phyloP scores from a whole-genome alignment of 768 basidiomycete genomes.

The Boletus pseudopeckii region DNA sequence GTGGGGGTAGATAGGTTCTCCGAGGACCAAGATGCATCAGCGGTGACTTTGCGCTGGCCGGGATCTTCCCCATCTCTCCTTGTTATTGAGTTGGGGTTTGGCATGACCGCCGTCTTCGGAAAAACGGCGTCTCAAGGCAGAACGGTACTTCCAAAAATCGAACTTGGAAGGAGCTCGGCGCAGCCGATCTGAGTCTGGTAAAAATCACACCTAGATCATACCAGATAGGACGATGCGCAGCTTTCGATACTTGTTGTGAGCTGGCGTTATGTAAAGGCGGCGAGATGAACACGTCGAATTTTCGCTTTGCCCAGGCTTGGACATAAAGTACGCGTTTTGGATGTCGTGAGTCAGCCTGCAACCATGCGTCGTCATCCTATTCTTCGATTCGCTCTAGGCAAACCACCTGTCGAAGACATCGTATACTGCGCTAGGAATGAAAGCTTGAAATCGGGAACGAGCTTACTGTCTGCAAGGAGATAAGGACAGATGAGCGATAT shows the following conservation, averaged over 20 bases:
- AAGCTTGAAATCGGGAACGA: constrained; percentile 6
- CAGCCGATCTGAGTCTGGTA: constrained; percentile 10
- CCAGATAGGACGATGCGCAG: not conserved
- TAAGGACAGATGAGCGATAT: not conserved
- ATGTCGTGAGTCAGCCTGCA: not conserved
- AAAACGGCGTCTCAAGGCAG: not conserved
- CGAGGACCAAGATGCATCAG: constrained; percentile 13
- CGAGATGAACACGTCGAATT: not conserved
- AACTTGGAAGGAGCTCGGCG: constrained; percentile 7
- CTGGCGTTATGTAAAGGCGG: not conserved
- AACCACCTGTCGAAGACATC: constrained; percentile 9
- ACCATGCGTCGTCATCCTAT: not conserved
- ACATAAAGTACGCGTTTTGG: not conserved
- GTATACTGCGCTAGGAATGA: constrained; percentile 1
- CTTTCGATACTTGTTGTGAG: not conserved
- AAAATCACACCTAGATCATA: constrained; percentile 7
- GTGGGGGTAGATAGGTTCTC: constrained; percentile 1
- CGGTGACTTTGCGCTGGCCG: not conserved
- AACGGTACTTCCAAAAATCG: not conserved
- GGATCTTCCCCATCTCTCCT: not conserved
- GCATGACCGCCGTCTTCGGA: constrained; percentile 5
- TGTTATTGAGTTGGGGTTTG: constrained; percentile 2
- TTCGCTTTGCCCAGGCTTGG: not conserved
- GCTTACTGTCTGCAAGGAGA: not conserved
- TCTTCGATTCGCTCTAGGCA: constrained; percentile 6